Conservation (phyloP, 495 filamentous ascomycete species). For the Hyaloscypha finlandica region DNA sequence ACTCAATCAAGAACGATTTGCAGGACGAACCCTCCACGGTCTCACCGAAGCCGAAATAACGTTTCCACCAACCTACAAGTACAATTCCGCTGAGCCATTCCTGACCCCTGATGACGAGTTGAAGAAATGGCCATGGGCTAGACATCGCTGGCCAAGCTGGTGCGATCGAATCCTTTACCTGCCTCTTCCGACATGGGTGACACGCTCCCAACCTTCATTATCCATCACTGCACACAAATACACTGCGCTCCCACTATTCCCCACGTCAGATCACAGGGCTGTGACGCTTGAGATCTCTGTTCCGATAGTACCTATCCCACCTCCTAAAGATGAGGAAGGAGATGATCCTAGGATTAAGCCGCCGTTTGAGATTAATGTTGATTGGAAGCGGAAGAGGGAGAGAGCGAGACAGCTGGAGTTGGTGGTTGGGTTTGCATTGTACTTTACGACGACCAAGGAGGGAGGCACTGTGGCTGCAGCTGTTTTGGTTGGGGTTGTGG, state of each 20-base stretch:
- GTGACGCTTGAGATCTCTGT: slow-evolving; percentile 69
- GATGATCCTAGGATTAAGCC: slow-evolving; percentile 31
- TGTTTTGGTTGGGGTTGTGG: slow-evolving; percentile 21
- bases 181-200: slow-evolving; percentile 55
- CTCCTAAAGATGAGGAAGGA: slow-evolving; percentile 29
- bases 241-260: slow-evolving; percentile 69
- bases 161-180: slow-evolving; percentile 88
- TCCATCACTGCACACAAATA: slow-evolving; percentile 60
- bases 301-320: slow-evolving; percentile 45
- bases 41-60: slow-evolving; percentile 70
- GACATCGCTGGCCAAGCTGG: slow-evolving; percentile 88
- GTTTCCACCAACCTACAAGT: slow-evolving; percentile 96
- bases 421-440: slow-evolving; percentile 27
- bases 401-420: slow-evolving; percentile 29
- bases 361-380: slow-evolving; percentile 31
- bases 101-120: slow-evolving; percentile 41
- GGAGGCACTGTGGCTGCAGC: slow-evolving; percentile 21
- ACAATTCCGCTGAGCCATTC: slow-evolving; percentile 47
- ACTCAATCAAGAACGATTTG: slow-evolving; percentile 64
- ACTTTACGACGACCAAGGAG: slow-evolving; percentile 31
- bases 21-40: slow-evolving; percentile 70
- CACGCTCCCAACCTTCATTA: slow-evolving; percentile 29
- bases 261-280: slow-evolving; percentile 81
- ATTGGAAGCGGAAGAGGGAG: slow-evolving; percentile 30
- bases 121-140: slow-evolving; percentile 69